A percentile compares a stretch with the other conserved stretches of the same genome.
Evolutionary conservation across 164 flowering plant genomes (phyloP).

Genomic region (Litsea cubeba): DNA sequence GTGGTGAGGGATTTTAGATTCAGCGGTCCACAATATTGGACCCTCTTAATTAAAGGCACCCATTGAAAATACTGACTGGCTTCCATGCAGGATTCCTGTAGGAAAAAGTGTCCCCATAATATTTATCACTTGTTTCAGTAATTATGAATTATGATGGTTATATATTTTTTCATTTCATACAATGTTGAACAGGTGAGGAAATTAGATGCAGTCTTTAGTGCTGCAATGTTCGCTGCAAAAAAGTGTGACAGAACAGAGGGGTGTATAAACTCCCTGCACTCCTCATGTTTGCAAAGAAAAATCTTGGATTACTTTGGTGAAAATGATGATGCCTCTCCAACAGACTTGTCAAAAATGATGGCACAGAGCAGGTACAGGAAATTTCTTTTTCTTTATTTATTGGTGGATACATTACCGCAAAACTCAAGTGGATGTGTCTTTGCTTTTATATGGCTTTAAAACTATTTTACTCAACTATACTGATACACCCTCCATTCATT

Average conservation of each 20-base stretch:
- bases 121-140: too few species aligned
- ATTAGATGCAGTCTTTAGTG: slow-evolving; percentile 60
- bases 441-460: not conserved
- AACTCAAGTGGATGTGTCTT: not conserved
- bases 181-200: slow-evolving; percentile 49
- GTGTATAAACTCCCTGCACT: slow-evolving; percentile 56
- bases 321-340: slow-evolving; percentile 19
- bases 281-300: slow-evolving; percentile 65
- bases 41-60: too few species aligned
- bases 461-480: not conserved
- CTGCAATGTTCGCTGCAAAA: slow-evolving; percentile 60
- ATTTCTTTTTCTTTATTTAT: slow-evolving; percentile 3
- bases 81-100: too few species aligned
- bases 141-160: too few species aligned
- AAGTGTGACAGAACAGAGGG: slow-evolving; percentile 48
- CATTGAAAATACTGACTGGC: too few species aligned
- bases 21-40: too few species aligned
- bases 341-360: slow-evolving; percentile 38
- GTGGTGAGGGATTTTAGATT: too few species aligned
- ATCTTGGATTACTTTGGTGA: slow-evolving; percentile 63
- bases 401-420: slow-evolving; percentile 1
- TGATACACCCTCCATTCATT: slow-evolving; percentile 4
- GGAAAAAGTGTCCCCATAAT: too few species aligned
- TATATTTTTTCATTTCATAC: too few species aligned
- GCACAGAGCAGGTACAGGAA: slow-evolving; percentile 52